A percentile compares a stretch with the other conserved stretches of the same genome.
These are phyloP conservation scores for Penicillium olsonii DNA, from an alignment of 2,329 filamentous ascomycete species.

Conservation along the genomic window DNA sequence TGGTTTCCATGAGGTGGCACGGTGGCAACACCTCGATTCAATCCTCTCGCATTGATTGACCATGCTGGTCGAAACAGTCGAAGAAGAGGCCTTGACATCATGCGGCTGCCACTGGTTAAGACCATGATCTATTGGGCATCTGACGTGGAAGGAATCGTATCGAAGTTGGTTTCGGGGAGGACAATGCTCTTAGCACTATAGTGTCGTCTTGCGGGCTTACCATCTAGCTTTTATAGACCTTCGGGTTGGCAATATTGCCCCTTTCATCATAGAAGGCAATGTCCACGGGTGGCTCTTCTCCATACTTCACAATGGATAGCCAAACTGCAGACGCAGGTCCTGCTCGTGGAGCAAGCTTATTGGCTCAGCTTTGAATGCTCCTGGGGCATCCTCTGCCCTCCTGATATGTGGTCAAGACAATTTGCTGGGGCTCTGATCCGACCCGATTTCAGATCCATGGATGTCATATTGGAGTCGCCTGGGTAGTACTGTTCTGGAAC, in stretches of 20 bases:
- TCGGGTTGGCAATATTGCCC: not conserved
- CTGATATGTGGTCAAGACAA: no score
- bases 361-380: not conserved
- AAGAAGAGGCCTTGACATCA: conserved; percentile 9
- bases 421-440: conserved; percentile 7
- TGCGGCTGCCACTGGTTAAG: not conserved
- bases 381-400: no score
- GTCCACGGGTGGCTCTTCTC: not conserved
- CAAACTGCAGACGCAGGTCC: not conserved
- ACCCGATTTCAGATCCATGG: no score
- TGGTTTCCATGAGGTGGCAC: conserved; percentile 23
- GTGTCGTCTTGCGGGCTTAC: no score
- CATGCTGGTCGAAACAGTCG: conserved; percentile 4
- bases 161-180: no score
- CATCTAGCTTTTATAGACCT: conserved; percentile 1
- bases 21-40: conserved; percentile 13
- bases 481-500: no score
- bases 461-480: conserved; percentile 10
- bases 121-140: not conserved
- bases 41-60: conserved; percentile 5
- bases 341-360: no score
- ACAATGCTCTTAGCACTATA: no score
- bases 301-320: not conserved
- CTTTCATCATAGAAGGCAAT: conserved; percentile 5
- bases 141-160: not conserved